Conservation (phyloP, 371 early-diverging fungal species). For the Actinomortierella ambigua region DNA sequence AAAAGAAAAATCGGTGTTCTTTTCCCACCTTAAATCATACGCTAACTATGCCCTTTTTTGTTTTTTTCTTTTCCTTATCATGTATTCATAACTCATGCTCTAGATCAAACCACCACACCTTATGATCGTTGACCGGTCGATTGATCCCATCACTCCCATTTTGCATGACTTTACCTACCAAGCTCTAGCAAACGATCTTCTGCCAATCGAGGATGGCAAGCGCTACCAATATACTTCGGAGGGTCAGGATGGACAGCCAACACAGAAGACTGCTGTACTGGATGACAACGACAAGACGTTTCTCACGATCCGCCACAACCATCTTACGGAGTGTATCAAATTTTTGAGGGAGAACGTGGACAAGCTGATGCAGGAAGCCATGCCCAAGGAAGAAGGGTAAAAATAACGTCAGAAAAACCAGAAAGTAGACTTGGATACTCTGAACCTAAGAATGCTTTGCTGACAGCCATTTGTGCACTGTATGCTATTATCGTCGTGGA, state of each 20-base stretch:
- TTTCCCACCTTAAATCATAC: constrained; percentile 12
- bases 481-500: no score
- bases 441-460: no score
- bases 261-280: constrained; percentile 30
- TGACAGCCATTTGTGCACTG: no score
- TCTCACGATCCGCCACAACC: constrained; percentile 86
- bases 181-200: constrained; percentile 87
- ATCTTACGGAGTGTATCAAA: constrained; percentile 91
- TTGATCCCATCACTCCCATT: constrained; percentile 87
- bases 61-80: neutral
- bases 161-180: constrained; percentile 96
- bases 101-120: constrained; percentile 65
- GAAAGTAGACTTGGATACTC: neutral
- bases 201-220: constrained; percentile 73
- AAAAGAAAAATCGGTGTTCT: no score
- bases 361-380: constrained; percentile 60
- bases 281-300: constrained; percentile 82
- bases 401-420: neutral
- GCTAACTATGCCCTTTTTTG: neutral
- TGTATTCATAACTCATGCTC: no score
- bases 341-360: constrained; percentile 83
- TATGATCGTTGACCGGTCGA: constrained; percentile 87
- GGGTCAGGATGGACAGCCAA: constrained; percentile 40
- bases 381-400: constrained; percentile 23
- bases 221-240: constrained; percentile 63